Evolutionary conservation across 768 basidiomycete species (phyloP).

Genomic region (Tylopilus subfusipes): DNA sequence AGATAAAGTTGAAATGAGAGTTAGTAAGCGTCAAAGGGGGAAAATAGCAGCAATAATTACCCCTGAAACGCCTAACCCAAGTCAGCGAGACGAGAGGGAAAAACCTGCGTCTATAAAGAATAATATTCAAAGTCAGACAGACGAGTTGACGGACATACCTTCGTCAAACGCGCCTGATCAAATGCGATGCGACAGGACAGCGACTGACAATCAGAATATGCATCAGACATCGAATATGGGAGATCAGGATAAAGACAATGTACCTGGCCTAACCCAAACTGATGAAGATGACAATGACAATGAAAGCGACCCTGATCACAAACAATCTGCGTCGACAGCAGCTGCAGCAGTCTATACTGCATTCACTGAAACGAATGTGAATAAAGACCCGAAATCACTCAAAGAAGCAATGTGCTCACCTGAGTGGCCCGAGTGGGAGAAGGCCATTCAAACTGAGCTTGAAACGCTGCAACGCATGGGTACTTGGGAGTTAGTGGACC

Average conservation of each 20-base stretch:
- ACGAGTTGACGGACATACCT: too few species aligned
- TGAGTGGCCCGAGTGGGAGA: background rate
- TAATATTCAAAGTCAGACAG: too few species aligned
- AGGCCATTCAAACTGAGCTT: background rate
- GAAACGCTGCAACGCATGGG: background rate
- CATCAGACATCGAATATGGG: too few species aligned
- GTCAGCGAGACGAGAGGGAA: too few species aligned
- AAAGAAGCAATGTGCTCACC: background rate
- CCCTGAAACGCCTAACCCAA: too few species aligned
- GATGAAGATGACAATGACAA: background rate
- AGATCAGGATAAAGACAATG: too few species aligned
- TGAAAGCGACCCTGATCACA: background rate
- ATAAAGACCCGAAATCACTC: background rate
- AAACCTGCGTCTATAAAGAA: too few species aligned
- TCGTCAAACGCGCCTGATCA: too few species aligned
- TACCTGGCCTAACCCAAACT: background rate
- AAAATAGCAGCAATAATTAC: too few species aligned
- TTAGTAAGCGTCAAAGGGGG: background rate
- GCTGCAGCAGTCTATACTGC: background rate
- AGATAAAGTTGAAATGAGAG: background rate
- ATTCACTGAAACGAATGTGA: background rate
- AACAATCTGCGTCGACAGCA: background rate
- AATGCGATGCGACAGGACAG: too few species aligned
- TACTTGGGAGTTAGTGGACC: slow-evolving; percentile 24
- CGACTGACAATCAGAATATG: too few species aligned